Evolutionary conservation across 2,329 filamentous ascomycete species (phyloP), one percentile per base, ranked within the genome.

Genomic region (Verticillium dahliae): DNA sequence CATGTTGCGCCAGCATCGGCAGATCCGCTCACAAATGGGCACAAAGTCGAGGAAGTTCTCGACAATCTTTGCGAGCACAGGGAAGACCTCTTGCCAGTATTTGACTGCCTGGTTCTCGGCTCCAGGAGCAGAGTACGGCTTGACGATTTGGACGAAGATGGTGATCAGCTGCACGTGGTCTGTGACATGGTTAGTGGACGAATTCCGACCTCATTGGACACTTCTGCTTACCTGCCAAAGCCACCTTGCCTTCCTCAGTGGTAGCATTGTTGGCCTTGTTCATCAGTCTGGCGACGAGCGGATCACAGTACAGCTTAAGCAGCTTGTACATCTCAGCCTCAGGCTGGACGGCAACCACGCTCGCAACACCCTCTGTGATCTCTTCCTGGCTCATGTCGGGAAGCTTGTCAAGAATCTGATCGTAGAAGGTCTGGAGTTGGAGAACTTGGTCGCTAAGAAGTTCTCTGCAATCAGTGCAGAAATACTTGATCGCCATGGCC

Each of bases 1-100:
- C 91, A 98, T 97, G 73, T 94, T 90, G 65, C 96, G 87, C 92
- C 94, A 99, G 80, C 91, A 97, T 65, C 94, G 87, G 75, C 94
- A 98, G 33, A 99, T 86, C 52, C 94, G 85, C 79, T 99, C 95
- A 66, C 96, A 90, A 62, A 99, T 96, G 3, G 95, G 94, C 14
- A 88, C 83, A 68, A 93, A 97, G 68, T 84, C 81, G 64, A 93
- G 85, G 73, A 98, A 99, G 71, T 89, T 94, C 69, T 96, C 90
- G 61, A 96, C 83, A 63, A 99, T 90, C 7, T 90, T 91, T 9
- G 91, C 87, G 62, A 98, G 81, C 45, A 97, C 87, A 0, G 92
- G 91, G 73, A 98, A 92, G 22, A 97, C 90, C 72, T 98, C 93
- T 69, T 94, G 86, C 83, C 95, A 98, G 78, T 99, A 99, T 75